A percentile compares a stretch with the other conserved stretches of the same genome.
Conservation (phyloP, 805 yeast genomes). For the Saccharomycopsis sp. region DNA sequence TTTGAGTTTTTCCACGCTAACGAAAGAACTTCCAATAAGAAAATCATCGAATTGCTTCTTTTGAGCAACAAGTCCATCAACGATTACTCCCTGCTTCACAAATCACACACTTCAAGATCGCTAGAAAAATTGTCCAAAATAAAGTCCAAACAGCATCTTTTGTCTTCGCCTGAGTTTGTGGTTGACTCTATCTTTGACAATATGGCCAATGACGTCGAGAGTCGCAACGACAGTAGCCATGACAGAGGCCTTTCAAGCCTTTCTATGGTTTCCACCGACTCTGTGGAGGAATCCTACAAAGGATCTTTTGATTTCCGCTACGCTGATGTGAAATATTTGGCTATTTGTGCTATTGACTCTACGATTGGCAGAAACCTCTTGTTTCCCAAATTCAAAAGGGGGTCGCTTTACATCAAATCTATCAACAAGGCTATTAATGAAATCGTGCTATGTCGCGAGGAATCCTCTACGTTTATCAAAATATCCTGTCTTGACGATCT, state of each 20-base stretch:
- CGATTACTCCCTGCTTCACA: constrained; percentile 12
- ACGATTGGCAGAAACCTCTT: constrained; percentile 27
- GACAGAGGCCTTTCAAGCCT: constrained; percentile 9
- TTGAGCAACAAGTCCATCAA: constrained; percentile 11
- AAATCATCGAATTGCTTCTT: constrained; percentile 17
- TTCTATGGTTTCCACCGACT: constrained; percentile 12
- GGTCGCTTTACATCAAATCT: constrained; percentile 25
- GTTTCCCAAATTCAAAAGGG: constrained; percentile 30
- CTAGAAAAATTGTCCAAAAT: constrained; percentile 13
- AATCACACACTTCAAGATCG: constrained; percentile 9
- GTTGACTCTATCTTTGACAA: constrained; percentile 8
- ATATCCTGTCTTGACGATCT: constrained; percentile 14
- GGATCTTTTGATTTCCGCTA: constrained; percentile 16
- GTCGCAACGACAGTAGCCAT: not conserved
- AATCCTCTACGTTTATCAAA: constrained; percentile 4
- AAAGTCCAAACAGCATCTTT: constrained; percentile 7
- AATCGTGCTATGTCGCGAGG: constrained; percentile 5
- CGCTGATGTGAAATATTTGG: constrained; percentile 19
- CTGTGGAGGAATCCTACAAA: constrained; percentile 18
- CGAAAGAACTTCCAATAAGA: constrained; percentile 8
- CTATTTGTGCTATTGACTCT: constrained; percentile 27
- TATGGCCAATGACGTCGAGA: not conserved
- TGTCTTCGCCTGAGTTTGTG: constrained; percentile 2
- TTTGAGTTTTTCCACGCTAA: constrained; percentile 19
- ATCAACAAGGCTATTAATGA: constrained; percentile 16